Base-by-base conservation (phyloP, 108 stramenopile genomes). In the Craspedostauros australis region DNA sequence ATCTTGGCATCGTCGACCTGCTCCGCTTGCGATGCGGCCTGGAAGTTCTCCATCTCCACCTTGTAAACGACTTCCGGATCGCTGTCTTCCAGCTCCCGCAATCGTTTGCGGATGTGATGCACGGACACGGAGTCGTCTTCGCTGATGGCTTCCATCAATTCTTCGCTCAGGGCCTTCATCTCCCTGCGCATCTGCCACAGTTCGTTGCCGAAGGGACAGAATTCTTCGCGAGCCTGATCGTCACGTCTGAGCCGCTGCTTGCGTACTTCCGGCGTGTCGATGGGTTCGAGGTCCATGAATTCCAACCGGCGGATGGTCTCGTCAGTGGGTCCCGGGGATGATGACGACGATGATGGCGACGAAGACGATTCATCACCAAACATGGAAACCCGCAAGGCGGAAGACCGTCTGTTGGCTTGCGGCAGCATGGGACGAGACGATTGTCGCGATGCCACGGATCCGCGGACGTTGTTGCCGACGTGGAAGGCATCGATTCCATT, bases 31-130 rank as follows among this genome's bases (percentile, higher is more conserved):
- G 50, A 18, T 6, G 88, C 84, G 18, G 32, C 46, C 39, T 56
- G 32, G 37, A 67, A 42, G 11, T 47, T 41, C 31, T 55, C 49
- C 7, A 73, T 31, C 43, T 72, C 69, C 16, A 66, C 19, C 32
- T 51, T 45, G 62, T 80, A 80, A 2, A 76, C 64, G 5, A 76
- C 39, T 24, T 80, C 74, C 7, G 79, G 72, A 59, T 80, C 79
- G 12, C 60, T 43, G 19, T 43, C 9, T 57, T 74, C 78, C 5
- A 57, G 39, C 25, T 61, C 26, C 1, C 73, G 72, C 12, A 79
- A 43, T 25, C 70, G 22, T 46, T 54, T 22, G n/a, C 78, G 68
- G 23, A 66, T 56, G 1, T 61, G 24, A 20, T 62, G 15, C 40
- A 67, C 65, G 11, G 47, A 23, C 1, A 52, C 63, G 5, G 43